A percentile compares a stretch with the other conserved stretches of the same genome.
These are phyloP conservation scores for Oryza meridionalis DNA, from an alignment of 176 grass and related monocot genomes.

Conservation along the genomic window DNA sequence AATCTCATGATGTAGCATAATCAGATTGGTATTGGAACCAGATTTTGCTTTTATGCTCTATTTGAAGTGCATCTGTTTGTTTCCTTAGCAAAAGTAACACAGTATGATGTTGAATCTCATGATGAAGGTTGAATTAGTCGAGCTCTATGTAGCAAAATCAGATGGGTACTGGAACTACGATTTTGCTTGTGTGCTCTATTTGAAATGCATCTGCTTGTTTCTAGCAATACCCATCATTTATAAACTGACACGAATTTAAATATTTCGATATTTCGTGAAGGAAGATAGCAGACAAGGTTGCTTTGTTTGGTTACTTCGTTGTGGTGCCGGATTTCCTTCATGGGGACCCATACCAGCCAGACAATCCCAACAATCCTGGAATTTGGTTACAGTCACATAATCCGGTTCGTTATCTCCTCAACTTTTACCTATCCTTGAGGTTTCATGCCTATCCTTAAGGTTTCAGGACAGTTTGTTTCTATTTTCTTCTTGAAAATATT, in stretches of 20 bases:
- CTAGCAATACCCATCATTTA: not conserved
- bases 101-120: too few relatives aligned
- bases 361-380: constrained; percentile 45
- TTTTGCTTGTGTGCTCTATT: not conserved
- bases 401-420: constrained; percentile 39
- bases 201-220: too few relatives aligned
- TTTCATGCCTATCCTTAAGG: not conserved
- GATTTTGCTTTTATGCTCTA: not conserved
- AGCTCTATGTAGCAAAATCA: too few relatives aligned
- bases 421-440: not conserved
- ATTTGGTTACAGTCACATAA: constrained; percentile 57
- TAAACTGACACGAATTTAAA: not conserved
- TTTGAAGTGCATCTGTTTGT: too few relatives aligned
- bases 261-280: constrained; percentile 44
- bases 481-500: not conserved
- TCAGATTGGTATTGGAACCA: too few relatives aligned
- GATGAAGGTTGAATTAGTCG: too few relatives aligned
- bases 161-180: too few relatives aligned
- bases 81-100: too few relatives aligned
- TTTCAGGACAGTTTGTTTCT: not conserved
- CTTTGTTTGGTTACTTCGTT: constrained; percentile 61
- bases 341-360: constrained; percentile 52
- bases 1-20: too few relatives aligned
- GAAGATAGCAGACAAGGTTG: constrained; percentile 75
- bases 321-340: constrained; percentile 83